Evolutionary conservation across 2,329 filamentous ascomycete species (phyloP), one percentile per base, ranked within the genome.

Genomic region (Pseudogymnoascus sp.): DNA sequence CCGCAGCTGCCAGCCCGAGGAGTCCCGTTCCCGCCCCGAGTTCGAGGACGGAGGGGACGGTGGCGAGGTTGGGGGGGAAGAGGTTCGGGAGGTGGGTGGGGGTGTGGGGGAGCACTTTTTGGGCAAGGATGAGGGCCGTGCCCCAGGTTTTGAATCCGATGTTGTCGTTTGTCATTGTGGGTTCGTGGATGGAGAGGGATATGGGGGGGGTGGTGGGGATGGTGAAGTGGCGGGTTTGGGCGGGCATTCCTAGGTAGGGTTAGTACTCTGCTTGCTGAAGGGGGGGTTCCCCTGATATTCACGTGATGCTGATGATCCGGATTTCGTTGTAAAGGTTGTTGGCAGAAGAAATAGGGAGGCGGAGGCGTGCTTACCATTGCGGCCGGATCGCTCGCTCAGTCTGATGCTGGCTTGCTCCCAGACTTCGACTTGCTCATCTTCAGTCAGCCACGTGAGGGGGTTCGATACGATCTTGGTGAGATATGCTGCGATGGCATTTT

Each of bases 101-200:
- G 44, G 28, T 53, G 44, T 28, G 23, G 7, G 44, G 44, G 23
- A 77, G 78, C 21, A 85, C 71, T 53, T 53, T 85, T 68, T 85
- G 88, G 0, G 93, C 89, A 4, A 97, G 85, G 1, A 96, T 82
- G 71, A 92, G 96, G 0, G 92, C 93, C 0, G 92, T 93, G 0
- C 90, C 91, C 95, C 95, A 97, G 0, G 95, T 99, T 76, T 99
- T 97, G 74, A 96, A 82, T 1, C 95, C 95, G 17, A 97, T 80
- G 65, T 90, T 89, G 74, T 97, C 93, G 6, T 89, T 89, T 0
- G 91, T 96, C 63, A 97, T 79, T 0, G 92, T 87, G 1, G 95
- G 95, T 73, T 99, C 95, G 64, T 91, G 83, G 40, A 99, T 85
- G 36, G 83, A 81, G 61, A 99, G 78, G 53, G 87, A 82, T 68